Evolutionary conservation across 352 stramenopile genomes (phyloP).

Genomic region (Globisporangium camurandrum): DNA sequence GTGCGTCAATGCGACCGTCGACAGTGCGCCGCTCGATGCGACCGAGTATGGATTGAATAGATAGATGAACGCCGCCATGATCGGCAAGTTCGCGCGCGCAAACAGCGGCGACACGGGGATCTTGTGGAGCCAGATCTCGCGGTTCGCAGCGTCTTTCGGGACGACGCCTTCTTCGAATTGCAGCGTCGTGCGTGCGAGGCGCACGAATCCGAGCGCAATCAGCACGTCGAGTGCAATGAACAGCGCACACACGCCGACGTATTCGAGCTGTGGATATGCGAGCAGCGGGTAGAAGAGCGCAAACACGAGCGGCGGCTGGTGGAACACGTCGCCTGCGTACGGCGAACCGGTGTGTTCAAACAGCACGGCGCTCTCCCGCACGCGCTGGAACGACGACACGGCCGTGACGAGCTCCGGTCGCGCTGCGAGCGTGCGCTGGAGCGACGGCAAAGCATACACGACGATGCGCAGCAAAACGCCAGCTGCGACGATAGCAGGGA

Average conservation of each 20-base stretch:
- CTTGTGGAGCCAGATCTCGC: conserved; percentile 64
- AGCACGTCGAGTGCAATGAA: conserved; percentile 52
- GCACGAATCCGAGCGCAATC: conserved; percentile 47
- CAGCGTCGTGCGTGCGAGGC: conserved; percentile 40
- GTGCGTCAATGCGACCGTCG: conserved; percentile 63
- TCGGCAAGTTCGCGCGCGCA: conserved; percentile 27
- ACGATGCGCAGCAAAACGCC: conserved; percentile 29
- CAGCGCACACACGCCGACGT: conserved; percentile 20
- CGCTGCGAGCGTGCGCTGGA: conserved; percentile 31
- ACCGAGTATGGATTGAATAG: conserved; percentile 79
- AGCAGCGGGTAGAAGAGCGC: conserved; percentile 43
- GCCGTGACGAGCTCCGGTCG: conserved; percentile 65
- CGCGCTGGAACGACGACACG: conserved; percentile 48
- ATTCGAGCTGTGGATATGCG: conserved; percentile 14
- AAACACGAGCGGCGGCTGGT: conserved; percentile 77
- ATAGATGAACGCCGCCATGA: conserved; percentile 45
- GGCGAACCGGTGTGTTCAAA: conserved; percentile 35
- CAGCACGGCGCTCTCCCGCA: conserved; percentile 57
- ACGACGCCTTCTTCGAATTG: conserved; percentile 37
- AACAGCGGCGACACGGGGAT: conserved; percentile 72
- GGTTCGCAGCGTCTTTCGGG: conserved; percentile 18
- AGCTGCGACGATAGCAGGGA: conserved; percentile 18
- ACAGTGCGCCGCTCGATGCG: conserved; percentile 58
- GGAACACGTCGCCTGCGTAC: conserved; percentile 75
- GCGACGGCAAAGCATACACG: conserved; percentile 24